Evolutionary conservation across 1,139 yeast species (phyloP), one percentile per base, ranked within the genome.

Genomic region (Citeromyces hawaiiensis): DNA sequence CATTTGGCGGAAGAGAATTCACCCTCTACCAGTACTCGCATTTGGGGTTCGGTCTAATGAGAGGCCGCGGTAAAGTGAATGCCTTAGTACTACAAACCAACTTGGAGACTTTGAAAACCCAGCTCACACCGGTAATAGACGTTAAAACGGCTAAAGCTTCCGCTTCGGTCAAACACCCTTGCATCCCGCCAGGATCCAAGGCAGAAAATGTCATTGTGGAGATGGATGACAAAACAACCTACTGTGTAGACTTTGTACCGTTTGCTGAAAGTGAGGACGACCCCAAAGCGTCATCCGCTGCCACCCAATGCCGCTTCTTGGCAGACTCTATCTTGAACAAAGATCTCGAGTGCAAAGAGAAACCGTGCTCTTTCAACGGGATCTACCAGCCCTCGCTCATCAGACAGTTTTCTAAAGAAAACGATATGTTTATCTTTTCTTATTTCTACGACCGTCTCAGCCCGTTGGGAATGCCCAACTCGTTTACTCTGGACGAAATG

Each of bases 311-410:
- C 63, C 76, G 96, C 48, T 70, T 67, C 54, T 59, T 91, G 39
- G 87, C 97, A 4, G 97, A 91, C 56, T 59, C 70, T 44, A 75
- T 86, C 29, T 70, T 91, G 56, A 82, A 85, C 60, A 88, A 88
- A 63, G 95, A 87, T 34, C 69, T 72, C 11, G 75, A 69, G 45
- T 91, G 99, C 66, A 56, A 64, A 2, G 55, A 67, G 36, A 72
- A 75, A 45, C 94, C 98, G 39, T 91, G 99, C 61, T 85, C 97
- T 2, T 91, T 91, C 70, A 86, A 88, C 54, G 98, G 99, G 52
- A 81, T 87, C 40, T 94, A 91, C 57, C 98, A 91, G 64, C 99
- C 99, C 5, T 81, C 94, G 3, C 67, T 91, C 50, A 74, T 76
- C 37, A 76, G 70, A 47, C 74, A 94, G 11, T 88, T 91, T 68